Evolutionary conservation across 2,329 filamentous ascomycete genomes (phyloP), one percentile per base, ranked within the genome.

Genomic region (Aspergillus candidus): DNA sequence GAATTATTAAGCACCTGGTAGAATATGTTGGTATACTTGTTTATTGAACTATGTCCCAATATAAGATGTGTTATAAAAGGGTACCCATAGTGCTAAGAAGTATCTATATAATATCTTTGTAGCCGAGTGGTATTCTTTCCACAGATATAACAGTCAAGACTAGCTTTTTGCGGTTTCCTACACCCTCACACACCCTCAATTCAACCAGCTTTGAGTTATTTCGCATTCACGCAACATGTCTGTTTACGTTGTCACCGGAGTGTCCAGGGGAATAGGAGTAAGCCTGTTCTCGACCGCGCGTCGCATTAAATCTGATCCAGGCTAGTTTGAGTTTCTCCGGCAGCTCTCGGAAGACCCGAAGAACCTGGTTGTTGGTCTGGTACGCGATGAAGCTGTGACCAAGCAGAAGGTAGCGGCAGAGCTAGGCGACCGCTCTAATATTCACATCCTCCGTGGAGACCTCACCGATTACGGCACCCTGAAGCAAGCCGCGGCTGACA

Each of bases 271-370:
- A 13, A 41, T 35, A 11, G 18, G 39, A 32, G 39, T 41, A 32
- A 35, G 39, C 30, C 30, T 35, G 14, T 6, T 12, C 15, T 33
- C 14, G 29, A 35, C 39, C 12, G 12, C 22, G 13, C 13, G 13
- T 17, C 12, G 12, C n/a, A 31, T 77, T 90, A 1, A 71, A n/a
- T 3, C 73, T 93, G 13, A 68, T 93, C 11, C 87, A 90, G 15
- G 13, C 31, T 39, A 43, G 32, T 76, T 68, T 39, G 74, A 70
- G 47, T 73, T 78, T 53, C 46, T 79, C 18, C 59, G 58, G 13
- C 62, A 72, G 29, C 50, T 75, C 3, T 75, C 75, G 1, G 51
- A 55, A n/a, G 59, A 75, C 48, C 55, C 67, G 4, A 43, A 53
- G 11, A 75, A 75, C 50, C 59, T 58, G 0, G 66, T 77, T 38